Conservation (phyloP, 2,329 filamentous ascomycete species). For the Oidium heveae region DNA sequence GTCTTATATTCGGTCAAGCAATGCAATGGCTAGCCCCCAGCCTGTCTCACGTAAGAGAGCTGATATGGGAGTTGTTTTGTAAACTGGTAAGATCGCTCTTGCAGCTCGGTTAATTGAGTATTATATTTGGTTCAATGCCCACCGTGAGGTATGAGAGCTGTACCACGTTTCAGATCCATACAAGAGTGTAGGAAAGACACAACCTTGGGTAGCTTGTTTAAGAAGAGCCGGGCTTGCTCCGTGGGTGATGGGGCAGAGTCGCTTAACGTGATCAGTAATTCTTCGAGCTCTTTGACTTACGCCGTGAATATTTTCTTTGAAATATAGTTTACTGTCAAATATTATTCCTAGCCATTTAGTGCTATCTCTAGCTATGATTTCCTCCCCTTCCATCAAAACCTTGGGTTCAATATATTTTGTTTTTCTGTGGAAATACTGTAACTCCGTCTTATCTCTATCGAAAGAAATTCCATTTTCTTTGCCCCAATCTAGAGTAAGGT, state of each 20-base stretch:
- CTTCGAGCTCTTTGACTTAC: neutral
- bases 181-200: too few species aligned
- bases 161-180: too few species aligned
- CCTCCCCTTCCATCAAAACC: neutral
- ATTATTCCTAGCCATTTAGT: neutral
- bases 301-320: neutral
- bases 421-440: constrained; percentile 1
- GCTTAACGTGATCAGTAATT: neutral
- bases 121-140: too few species aligned
- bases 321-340: neutral
- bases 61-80: too few species aligned
- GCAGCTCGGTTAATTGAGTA: too few species aligned
- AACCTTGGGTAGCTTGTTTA: neutral
- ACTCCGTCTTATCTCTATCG: neutral
- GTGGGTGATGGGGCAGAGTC: neutral
- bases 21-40: too few species aligned
- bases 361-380: neutral
- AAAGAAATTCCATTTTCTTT: neutral
- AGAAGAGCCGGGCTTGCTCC: neutral
- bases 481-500: neutral
- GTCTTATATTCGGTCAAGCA: too few species aligned
- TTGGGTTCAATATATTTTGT: neutral
- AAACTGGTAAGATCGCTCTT: too few species aligned
- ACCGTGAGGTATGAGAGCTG: too few species aligned
- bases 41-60: too few species aligned